These are phyloP conservation scores for Xylaria sp. DNA, from an alignment of 2,329 filamentous ascomycete genomes.

Conservation along the genomic window DNA sequence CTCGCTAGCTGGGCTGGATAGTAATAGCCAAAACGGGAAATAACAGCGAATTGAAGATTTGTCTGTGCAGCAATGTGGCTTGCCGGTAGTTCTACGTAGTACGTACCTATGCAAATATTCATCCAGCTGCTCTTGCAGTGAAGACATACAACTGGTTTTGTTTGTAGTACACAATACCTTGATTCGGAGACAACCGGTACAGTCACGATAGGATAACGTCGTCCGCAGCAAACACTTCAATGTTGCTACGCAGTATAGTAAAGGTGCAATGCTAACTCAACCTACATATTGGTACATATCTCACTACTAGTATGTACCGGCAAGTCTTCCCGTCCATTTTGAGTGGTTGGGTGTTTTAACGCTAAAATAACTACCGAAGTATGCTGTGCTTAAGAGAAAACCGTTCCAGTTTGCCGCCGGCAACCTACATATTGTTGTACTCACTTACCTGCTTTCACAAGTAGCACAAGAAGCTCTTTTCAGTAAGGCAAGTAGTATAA, in stretches of 20 bases:
- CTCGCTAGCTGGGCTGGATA: not conserved
- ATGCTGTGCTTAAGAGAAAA: constrained; percentile 26
- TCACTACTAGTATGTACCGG: not conserved
- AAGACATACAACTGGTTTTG: not conserved
- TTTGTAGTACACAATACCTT: not conserved
- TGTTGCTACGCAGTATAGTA: not conserved
- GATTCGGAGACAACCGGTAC: not conserved
- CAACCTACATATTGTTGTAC: constrained; percentile 8
- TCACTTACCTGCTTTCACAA: not conserved
- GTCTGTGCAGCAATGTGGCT: constrained; percentile 1
- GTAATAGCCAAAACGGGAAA: constrained; percentile 28
- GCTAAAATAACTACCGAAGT: constrained; percentile 36
- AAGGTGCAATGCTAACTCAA: constrained; percentile 13
- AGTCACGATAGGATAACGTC: not conserved
- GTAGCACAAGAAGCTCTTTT: not conserved
- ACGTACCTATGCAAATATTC: not conserved
- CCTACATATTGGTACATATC: not conserved
- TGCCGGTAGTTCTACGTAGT: not conserved
- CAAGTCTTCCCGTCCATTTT: not conserved
- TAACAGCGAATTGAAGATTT: constrained; percentile 20
- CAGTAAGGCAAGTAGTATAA: not conserved
- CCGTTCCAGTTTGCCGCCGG: constrained; percentile 30
- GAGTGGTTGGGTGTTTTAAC: constrained; percentile 18
- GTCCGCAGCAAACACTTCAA: not conserved
- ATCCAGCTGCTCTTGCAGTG: not conserved